Evolutionary conservation across 139 green algal genomes (phyloP).

Genomic region (Chlorella sp.): DNA sequence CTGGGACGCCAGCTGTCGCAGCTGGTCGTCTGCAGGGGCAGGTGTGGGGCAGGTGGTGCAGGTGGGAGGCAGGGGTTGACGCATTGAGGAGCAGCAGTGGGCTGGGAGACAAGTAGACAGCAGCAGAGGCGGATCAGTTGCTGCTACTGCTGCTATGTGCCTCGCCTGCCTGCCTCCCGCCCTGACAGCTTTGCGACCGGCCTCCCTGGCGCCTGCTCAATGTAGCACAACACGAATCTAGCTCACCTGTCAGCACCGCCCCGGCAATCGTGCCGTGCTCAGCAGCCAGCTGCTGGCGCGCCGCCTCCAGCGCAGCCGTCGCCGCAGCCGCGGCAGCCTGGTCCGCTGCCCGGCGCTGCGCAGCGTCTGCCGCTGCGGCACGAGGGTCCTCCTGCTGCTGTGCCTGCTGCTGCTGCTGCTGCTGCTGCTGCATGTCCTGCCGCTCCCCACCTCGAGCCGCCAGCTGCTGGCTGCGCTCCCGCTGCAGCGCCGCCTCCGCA

Average conservation of each 20-base stretch:
- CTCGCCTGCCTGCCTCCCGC: no score
- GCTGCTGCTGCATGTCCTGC: neutral
- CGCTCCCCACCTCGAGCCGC: neutral
- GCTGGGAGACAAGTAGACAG: neutral
- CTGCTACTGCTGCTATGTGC: no score
- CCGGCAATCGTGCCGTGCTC: constrained; percentile 3
- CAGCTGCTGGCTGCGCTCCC: neutral
- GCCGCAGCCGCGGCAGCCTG: neutral
- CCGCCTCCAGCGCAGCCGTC: neutral
- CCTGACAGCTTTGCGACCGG: no score
- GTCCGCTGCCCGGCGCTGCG: no score
- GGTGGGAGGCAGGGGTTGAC: no score
- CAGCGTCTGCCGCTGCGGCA: neutral
- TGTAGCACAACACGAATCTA: neutral
- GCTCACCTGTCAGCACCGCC: constrained; percentile 11
- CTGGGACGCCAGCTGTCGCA: constrained; percentile 2
- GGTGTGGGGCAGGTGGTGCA: neutral
- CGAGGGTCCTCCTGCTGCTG: neutral
- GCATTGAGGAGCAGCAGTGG: neutral
- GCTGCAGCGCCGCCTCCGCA: neutral
- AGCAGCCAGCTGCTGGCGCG: neutral
- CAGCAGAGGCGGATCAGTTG: no score
- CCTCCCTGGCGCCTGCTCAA: no score
- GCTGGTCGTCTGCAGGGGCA: neutral
- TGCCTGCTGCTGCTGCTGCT: constrained; percentile 1